A percentile compares a stretch with the other conserved stretches of the same genome.
phyloP scores from a whole-genome alignment of 1,284 basidiomycete genomes.

The Vanrija humicola region DNA sequence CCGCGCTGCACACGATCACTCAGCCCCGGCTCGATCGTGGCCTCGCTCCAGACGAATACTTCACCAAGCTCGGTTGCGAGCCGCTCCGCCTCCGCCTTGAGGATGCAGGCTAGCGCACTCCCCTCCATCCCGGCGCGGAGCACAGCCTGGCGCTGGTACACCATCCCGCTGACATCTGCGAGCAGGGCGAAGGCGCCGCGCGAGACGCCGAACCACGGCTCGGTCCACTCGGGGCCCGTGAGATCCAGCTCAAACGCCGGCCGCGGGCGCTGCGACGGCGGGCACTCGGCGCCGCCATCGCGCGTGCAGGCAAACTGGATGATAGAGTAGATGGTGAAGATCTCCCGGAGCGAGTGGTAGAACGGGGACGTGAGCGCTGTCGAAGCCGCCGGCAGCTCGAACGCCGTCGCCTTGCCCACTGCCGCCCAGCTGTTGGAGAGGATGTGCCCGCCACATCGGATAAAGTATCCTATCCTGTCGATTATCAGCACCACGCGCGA shows the following conservation, averaged over 20 bases:
- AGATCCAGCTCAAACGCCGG: conserved; percentile 2
- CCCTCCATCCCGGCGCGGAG: conserved; percentile 5
- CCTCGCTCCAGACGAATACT: conserved; percentile 8
- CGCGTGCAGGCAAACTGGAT: conserved; percentile 12
- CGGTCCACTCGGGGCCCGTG: conserved; percentile 19
- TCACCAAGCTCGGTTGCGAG: conserved; percentile 5
- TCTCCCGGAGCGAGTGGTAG: conserved; percentile 14
- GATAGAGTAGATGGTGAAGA: conserved; percentile 18
- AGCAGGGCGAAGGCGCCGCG: conserved; percentile 14
- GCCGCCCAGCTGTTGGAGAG: conserved; percentile 7
- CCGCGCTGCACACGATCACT: conserved; percentile 16
- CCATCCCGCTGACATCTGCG: conserved; percentile 14
- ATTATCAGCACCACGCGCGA: neutral
- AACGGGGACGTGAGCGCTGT: conserved; percentile 2
- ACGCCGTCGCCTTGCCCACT: conserved; percentile 9
- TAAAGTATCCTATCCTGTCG: conserved; percentile 18
- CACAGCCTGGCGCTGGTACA: conserved; percentile 8
- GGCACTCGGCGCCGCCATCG: neutral
- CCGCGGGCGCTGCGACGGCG: neutral
- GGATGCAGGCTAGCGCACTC: neutral
- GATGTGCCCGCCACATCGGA: conserved; percentile 21
- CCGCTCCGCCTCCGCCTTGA: conserved; percentile 10
- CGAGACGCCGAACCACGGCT: conserved; percentile 19
- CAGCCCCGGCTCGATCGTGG: conserved; percentile 9
- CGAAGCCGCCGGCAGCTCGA: conserved; percentile 5